These are phyloP conservation scores for Ustanciosporium gigantosporum DNA, from an alignment of 1,284 basidiomycete species.

Conservation along the genomic window DNA sequence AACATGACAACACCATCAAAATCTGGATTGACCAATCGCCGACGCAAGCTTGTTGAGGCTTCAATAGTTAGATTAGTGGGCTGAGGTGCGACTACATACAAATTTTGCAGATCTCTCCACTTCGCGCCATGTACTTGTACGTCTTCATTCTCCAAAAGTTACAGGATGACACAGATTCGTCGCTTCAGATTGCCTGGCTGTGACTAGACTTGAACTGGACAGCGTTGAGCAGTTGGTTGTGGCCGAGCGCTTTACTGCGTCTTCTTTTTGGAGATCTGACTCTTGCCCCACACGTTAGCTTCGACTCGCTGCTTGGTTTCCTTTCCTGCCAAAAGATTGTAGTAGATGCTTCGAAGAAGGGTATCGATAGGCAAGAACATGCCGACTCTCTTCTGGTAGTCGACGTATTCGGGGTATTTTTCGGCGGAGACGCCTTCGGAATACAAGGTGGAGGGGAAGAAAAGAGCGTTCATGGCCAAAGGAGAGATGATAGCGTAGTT, in stretches of 20 bases:
- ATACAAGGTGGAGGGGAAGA: conserved; percentile 67
- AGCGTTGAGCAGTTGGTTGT: too few relatives aligned
- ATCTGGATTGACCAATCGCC: conserved; percentile 23
- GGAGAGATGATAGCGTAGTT: conserved; percentile 48
- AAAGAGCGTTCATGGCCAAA: conserved; percentile 50
- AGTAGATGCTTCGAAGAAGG: conserved; percentile 58
- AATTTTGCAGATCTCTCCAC: too few relatives aligned
- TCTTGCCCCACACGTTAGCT: conserved; percentile 48
- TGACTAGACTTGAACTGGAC: too few relatives aligned
- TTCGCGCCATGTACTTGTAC: not conserved
- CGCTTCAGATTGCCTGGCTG: too few relatives aligned
- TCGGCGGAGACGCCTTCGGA: conserved; percentile 76
- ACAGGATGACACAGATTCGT: too few relatives aligned
- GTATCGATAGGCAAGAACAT: conserved; percentile 75
- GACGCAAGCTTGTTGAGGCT: too few relatives aligned
- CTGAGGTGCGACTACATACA: too few relatives aligned
- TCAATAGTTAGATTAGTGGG: too few relatives aligned
- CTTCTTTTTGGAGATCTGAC: conserved; percentile 23
- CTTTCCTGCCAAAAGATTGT: conserved; percentile 33
- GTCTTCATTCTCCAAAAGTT: not conserved
- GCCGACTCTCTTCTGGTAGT: conserved; percentile 77
- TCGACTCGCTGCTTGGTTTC: conserved; percentile 29
- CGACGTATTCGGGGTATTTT: conserved; percentile 78
- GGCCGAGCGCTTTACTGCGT: too few relatives aligned
- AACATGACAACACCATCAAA: conserved; percentile 42